These are phyloP conservation scores for Candida boleticola DNA, from an alignment of 805 yeast species.

Conservation along the genomic window DNA sequence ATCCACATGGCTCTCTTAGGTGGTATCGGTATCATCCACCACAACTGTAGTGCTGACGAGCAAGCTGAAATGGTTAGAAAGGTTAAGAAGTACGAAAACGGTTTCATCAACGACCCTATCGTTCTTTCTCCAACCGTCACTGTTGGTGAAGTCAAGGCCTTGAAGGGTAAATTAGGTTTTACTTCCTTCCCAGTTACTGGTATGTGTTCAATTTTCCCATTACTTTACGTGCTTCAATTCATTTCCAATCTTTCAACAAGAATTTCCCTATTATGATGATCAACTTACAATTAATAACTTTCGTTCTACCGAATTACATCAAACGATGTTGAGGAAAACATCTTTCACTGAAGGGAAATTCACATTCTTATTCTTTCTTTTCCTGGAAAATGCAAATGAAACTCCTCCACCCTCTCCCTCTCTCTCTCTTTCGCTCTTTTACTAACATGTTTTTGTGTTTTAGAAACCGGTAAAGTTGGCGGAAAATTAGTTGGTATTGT, in stretches of 20 bases:
- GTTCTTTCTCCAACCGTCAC: constrained; percentile 75
- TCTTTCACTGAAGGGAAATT: constrained; percentile 36
- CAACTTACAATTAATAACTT: constrained; percentile 65
- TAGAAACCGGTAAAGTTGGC: constrained; percentile 82
- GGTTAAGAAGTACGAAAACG: constrained; percentile 96
- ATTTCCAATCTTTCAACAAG: constrained; percentile 1
- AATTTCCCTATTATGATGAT: constrained; percentile 52
- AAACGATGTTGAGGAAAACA: constrained; percentile 93
- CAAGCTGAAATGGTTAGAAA: constrained; percentile 98
- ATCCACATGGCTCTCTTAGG: constrained; percentile 97
- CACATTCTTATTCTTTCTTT: neutral
- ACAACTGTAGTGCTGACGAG: constrained; percentile 93
- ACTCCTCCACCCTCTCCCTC: too few relatives aligned
- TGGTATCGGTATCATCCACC: constrained; percentile 98
- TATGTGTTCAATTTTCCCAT: constrained; percentile 49
- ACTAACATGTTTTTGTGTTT: constrained; percentile 12
- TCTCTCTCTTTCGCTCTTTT: constrained; percentile 5
- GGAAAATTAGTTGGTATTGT: constrained; percentile 93
- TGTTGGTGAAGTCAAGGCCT: constrained; percentile 73
- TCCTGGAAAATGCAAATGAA: neutral
- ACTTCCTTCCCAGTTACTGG: constrained; percentile 99
- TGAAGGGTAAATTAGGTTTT: constrained; percentile 77
- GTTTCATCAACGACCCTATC: constrained; percentile 88
- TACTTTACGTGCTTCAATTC: constrained; percentile 4
- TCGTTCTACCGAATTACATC: constrained; percentile 99